Conservation (phyloP, 1,139 yeast genomes). For the Arxiozyma bovina region DNA sequence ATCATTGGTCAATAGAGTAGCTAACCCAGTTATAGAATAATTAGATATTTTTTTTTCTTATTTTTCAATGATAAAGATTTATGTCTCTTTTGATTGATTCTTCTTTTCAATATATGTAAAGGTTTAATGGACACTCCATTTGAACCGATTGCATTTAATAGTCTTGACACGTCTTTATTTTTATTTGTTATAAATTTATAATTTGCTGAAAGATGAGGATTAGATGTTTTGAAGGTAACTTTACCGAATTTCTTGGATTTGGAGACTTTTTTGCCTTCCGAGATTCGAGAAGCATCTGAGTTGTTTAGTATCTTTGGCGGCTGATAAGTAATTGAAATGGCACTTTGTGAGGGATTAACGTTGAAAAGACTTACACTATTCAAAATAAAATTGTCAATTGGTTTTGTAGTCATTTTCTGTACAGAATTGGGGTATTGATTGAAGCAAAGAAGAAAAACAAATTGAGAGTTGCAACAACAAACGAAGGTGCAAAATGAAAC, state of each 20-base stretch:
- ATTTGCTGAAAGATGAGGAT: conserved; percentile 61
- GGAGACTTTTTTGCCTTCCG: conserved; percentile 5
- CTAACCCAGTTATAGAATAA: conserved; percentile 17
- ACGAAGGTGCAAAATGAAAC: too few relatives aligned
- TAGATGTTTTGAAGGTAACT: conserved; percentile 61
- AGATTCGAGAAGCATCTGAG: background rate
- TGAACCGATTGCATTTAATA: conserved; percentile 81
- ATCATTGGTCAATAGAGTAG: conserved; percentile 24
- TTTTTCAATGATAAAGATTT: conserved; percentile 3
- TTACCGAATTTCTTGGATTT: conserved; percentile 18
- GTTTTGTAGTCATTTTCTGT: conserved; percentile 28
- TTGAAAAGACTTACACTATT: conserved; percentile 40
- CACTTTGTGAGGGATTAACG: conserved; percentile 42
- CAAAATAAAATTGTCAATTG: conserved; percentile 45
- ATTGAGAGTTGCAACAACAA: too few relatives aligned
- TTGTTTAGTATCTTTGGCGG: conserved; percentile 27
- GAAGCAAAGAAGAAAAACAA: too few relatives aligned
- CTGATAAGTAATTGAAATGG: conserved; percentile 42
- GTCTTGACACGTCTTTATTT: conserved; percentile 67
- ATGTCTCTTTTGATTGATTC: conserved; percentile 5
- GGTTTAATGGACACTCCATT: conserved; percentile 44
- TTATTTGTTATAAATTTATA: conserved; percentile 55
- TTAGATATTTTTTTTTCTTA: background rate
- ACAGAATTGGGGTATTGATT: too few relatives aligned
- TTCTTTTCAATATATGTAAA: conserved; percentile 17